These are phyloP conservation scores for Tilletia walkeri DNA, from an alignment of 1,284 basidiomycete species.

Conservation along the genomic window DNA sequence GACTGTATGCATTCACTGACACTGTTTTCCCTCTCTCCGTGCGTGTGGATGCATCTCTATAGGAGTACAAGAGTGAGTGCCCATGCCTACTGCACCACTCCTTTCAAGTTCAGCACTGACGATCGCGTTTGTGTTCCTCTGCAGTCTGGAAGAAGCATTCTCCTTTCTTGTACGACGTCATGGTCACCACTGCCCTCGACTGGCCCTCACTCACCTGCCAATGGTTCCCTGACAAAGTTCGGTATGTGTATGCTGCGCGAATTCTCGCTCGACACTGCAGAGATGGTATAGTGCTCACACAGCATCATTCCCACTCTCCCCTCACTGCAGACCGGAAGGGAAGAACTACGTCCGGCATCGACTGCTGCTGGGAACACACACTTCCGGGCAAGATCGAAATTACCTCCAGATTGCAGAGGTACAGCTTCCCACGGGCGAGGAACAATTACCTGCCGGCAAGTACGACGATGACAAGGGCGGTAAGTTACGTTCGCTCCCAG, in stretches of 20 bases:
- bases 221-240: slow-evolving; percentile 96
- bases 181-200: slow-evolving; percentile 94
- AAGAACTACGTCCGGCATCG: slow-evolving; percentile 91
- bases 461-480: slow-evolving; percentile 89
- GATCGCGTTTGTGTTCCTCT: not conserved
- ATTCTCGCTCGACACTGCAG: too few relatives aligned
- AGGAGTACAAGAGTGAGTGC: slow-evolving; percentile 47
- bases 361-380: slow-evolving; percentile 93
- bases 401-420: slow-evolving; percentile 90
- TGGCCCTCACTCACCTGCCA: slow-evolving; percentile 98
- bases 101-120: not conserved
- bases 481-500: slow-evolving; percentile 28
- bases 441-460: slow-evolving; percentile 71
- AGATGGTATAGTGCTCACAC: not conserved
- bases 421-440: slow-evolving; percentile 75
- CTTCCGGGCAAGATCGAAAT: slow-evolving; percentile 89
- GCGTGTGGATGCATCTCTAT: not conserved
- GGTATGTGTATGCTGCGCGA: slow-evolving; percentile 19
- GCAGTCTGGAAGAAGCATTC: slow-evolving; percentile 56
- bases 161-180: slow-evolving; percentile 87
- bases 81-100: not conserved
- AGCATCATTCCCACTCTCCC: not conserved
- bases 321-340: slow-evolving; percentile 67
- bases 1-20: too few relatives aligned
- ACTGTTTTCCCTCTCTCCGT: too few relatives aligned